These are phyloP conservation scores for Trichophaea hybrida DNA, from an alignment of 2,329 filamentous ascomycete genomes.

Conservation along the genomic window DNA sequence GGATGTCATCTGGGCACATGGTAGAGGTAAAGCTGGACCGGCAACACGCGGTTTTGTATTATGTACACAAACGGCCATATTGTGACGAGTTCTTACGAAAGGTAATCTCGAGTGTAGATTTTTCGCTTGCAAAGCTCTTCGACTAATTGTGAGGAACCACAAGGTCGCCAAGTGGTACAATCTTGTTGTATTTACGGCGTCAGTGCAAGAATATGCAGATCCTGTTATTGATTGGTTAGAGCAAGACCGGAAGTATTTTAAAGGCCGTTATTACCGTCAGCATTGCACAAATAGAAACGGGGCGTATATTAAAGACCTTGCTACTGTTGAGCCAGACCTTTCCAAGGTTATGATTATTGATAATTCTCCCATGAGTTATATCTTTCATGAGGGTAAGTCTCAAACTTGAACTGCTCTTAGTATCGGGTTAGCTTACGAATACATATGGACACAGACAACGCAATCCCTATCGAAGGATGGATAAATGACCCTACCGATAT, in stretches of 20 bases:
- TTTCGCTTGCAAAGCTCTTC: neutral
- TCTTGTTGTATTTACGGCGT: conserved; percentile 88
- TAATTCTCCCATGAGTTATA: conserved; percentile 94
- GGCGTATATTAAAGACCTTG: conserved; percentile 95
- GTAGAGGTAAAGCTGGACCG: conserved; percentile 85
- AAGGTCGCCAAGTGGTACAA: conserved; percentile 65
- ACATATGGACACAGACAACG: conserved; percentile 57
- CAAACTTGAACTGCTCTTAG: neutral
- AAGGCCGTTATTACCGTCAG: conserved; percentile 83
- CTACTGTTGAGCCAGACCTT: conserved; percentile 87
- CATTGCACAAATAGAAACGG: conserved; percentile 93
- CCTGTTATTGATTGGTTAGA: conserved; percentile 98
- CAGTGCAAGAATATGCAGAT: conserved; percentile 95
- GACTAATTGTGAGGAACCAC: neutral
- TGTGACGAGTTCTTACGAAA: conserved; percentile 93
- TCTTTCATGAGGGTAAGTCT: conserved; percentile 83
- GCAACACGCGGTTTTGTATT: conserved; percentile 94
- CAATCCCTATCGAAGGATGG: conserved; percentile 97
- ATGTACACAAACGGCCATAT: conserved; percentile 92
- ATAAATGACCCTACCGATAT: conserved; percentile 97
- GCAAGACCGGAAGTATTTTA: conserved; percentile 91
- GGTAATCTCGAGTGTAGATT: conserved; percentile 32
- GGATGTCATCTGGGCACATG: conserved; percentile 96
- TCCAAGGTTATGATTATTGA: conserved; percentile 98
- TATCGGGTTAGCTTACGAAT: conserved; percentile 1